Percentiles rank a stretch among this genome's conserved stretches.
Conservation (phyloP, 306 rosid genomes). For the Castanopsis chinensis region DNA sequence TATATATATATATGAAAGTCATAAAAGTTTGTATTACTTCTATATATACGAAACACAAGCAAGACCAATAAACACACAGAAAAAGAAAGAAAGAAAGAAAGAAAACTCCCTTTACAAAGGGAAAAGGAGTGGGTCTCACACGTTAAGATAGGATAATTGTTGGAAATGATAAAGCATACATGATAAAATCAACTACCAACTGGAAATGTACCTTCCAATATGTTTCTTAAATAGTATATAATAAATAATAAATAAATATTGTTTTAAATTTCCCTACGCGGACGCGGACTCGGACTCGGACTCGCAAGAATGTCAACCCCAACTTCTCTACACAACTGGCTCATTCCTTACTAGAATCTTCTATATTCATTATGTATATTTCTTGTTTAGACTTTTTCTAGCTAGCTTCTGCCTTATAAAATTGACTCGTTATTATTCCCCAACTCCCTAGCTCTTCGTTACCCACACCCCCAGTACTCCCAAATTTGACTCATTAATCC, state of each 20-base stretch:
- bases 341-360: conserved; percentile 8
- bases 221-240: neutral
- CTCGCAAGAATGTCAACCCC: conserved; percentile 10
- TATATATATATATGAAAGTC: too few relatives aligned
- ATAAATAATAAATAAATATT: too few relatives aligned
- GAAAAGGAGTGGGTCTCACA: conserved; percentile 6
- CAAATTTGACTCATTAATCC: too few relatives aligned
- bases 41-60: neutral
- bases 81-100: too few relatives aligned
- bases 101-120: too few relatives aligned
- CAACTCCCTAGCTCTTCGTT: neutral
- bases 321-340: conserved; percentile 12
- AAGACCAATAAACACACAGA: too few relatives aligned
- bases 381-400: neutral
- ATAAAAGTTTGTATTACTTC: neutral
- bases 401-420: neutral
- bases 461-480: neutral
- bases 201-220: neutral
- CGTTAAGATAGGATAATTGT: neutral
- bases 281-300: neutral
- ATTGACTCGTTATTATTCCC: neutral
- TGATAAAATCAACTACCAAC: neutral
- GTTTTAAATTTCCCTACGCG: conserved; percentile 11
- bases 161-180: neutral
- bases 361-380: neutral